Base-by-base conservation (phyloP, 2,329 filamentous ascomycete genomes). In the Stachybotrys echinatus region DNA sequence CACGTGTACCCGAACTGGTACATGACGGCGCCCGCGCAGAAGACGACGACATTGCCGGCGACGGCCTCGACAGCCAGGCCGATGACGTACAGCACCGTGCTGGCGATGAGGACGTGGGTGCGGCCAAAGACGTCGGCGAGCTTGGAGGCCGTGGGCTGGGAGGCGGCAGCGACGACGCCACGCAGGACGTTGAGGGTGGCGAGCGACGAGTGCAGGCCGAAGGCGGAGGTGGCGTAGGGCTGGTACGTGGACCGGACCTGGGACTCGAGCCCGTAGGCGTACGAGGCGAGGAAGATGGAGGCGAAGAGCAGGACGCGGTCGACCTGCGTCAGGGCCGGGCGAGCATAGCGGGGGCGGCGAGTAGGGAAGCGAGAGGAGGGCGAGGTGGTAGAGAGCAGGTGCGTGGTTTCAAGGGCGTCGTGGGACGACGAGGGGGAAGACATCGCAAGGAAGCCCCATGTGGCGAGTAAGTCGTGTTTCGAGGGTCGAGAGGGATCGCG, bases 91-190 rank as follows among this genome's bases (percentile, higher is more conserved):
- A 85, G 80, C 12, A 81, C 43, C 1, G 81, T 74, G 0, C 79
- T 77, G 1, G 81, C 62, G 4, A 75, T 60, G 12, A 85, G 71
- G 31, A 84, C 67, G 59, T 85, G 81, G 19, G 80, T 71, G 51
- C 83, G 74, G 19, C 83, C 83, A 55, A 85, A 83, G 10, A 84
- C 77, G 56, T 82, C 83, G 18, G 82, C 79, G 50, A 85, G 73
- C 56, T 84, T 85, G 10, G 80, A 82, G 0, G 78, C 77, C 0
- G 81, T 77, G 23, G 72, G 82, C 67, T 81, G 66, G 3, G 77
- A 75, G 3, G 80, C 81, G 34, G 80, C 81, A 6, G 79, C 81
- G 53, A 85, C 76, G 23, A 85, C 80, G 46, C 74, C 73, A 12
- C 79, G 73, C 12, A 85, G 59, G 12, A 83, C 77, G 59, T 77